A percentile compares a stretch with the other conserved stretches of the same genome.
These are phyloP conservation scores for Dimocarpus longan DNA, from an alignment of 345 rosid species.

Conservation along the genomic window DNA sequence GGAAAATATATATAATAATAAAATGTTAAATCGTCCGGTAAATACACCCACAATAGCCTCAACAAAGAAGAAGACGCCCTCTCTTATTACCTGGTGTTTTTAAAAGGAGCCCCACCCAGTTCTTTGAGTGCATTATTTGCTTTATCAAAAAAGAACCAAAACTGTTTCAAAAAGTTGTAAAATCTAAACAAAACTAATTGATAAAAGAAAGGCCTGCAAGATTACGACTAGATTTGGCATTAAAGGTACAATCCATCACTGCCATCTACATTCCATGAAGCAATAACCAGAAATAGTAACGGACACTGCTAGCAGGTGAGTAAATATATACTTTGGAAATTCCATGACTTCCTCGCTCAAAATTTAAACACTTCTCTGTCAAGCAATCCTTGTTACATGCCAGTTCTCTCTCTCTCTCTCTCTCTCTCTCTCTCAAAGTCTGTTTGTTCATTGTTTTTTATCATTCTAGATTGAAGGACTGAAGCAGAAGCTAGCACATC, in stretches of 20 bases:
- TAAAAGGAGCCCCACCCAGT: background rate
- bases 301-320: constrained; percentile 24
- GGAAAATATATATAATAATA: no score
- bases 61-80: background rate
- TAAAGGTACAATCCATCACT: constrained; percentile 22
- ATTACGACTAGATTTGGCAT: constrained; percentile 29
- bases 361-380: constrained; percentile 10
- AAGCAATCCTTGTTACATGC: constrained; percentile 12
- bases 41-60: background rate
- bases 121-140: constrained; percentile 12
- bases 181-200: constrained; percentile 4
- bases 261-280: constrained; percentile 28
- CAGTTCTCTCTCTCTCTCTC: background rate
- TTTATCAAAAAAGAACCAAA: background rate
- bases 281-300: constrained; percentile 32
- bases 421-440: background rate
- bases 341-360: constrained; percentile 19
- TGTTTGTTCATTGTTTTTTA: background rate
- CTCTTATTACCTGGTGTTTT: background rate
- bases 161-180: background rate
- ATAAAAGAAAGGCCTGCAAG: constrained; percentile 16
- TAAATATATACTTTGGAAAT: constrained; percentile 4
- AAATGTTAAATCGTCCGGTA: background rate
- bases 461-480: background rate
- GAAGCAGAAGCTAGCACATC: background rate